A percentile compares a stretch with the other conserved stretches of the same genome.
phyloP scores from a whole-genome alignment of 352 stramenopile genomes.

The Pythium angustatum region DNA sequence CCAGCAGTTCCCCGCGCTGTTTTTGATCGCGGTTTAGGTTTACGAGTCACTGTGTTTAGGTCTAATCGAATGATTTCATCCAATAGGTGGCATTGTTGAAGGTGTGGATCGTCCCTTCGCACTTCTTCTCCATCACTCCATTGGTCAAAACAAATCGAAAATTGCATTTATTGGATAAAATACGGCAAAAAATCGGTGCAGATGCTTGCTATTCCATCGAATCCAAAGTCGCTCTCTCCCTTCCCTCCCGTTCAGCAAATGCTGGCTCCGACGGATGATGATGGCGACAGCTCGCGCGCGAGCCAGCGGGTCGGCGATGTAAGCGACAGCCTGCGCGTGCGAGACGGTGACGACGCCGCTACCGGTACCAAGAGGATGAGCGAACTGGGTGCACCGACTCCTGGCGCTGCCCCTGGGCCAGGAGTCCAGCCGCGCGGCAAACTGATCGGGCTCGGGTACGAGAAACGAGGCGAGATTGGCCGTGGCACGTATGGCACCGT shows the following conservation, averaged over 20 bases:
- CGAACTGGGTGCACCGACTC: too few species aligned
- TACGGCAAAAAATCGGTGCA: neutral
- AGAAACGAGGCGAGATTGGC: conserved; percentile 74
- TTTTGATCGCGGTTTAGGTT: conserved; percentile 13
- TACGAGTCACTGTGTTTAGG: conserved; percentile 2
- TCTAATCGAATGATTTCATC: neutral
- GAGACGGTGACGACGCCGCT: conserved; percentile 22
- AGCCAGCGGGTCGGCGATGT: neutral
- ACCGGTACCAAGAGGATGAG: conserved; percentile 33
- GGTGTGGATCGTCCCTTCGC: conserved; percentile 11
- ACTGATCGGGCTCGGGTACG: conserved; percentile 60
- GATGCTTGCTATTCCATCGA: conserved; percentile 8
- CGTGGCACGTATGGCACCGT: conserved; percentile 81
- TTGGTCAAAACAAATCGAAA: neutral
- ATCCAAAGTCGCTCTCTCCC: conserved; percentile 1
- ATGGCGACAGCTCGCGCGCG: conserved; percentile 10
- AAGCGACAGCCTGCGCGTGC: conserved; percentile 5
- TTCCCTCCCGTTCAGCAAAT: neutral
- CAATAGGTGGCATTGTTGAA: neutral
- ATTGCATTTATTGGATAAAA: conserved; percentile 4
- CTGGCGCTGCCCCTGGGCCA: too few species aligned
- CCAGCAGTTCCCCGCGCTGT: conserved; percentile 2
- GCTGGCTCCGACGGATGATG: conserved; percentile 8
- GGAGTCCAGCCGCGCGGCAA: conserved; percentile 36
- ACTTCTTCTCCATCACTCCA: neutral